These are phyloP conservation scores for cucumber (Cucumis sativus) DNA, from an alignment of 306 rosid species.

Conservation along the genomic window DNA sequence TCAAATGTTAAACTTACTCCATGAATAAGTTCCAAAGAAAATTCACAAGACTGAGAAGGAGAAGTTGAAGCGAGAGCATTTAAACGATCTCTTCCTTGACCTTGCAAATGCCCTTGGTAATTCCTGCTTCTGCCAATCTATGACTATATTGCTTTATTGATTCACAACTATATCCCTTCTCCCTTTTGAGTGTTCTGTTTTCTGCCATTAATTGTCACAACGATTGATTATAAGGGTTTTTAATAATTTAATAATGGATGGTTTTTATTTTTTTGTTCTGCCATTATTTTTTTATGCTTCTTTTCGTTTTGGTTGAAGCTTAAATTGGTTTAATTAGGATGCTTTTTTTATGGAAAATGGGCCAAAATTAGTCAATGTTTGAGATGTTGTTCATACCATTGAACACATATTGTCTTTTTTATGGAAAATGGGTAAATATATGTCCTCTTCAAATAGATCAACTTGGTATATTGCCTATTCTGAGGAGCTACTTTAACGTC, in stretches of 20 bases:
- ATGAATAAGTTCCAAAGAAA: constrained; percentile 62
- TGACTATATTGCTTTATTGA: neutral
- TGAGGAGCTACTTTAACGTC: no score
- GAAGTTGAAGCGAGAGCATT: constrained; percentile 80
- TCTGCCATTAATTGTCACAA: no score
- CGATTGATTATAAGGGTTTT: no score
- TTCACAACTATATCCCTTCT: neutral
- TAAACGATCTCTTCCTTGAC: constrained; percentile 76
- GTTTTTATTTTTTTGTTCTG: no score
- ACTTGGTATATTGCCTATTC: no score
- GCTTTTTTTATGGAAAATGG: neutral
- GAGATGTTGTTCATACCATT: neutral
- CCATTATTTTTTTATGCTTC: neutral
- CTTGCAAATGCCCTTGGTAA: constrained; percentile 74
- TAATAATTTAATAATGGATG: no score
- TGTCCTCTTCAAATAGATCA: no score
- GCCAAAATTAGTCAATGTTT: neutral
- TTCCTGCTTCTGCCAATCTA: neutral
- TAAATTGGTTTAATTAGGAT: neutral
- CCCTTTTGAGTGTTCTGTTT: no score
- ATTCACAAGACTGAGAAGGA: constrained; percentile 90
- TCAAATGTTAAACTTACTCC: no score
- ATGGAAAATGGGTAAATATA: no score
- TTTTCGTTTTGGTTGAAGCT: neutral
- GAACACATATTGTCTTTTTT: neutral